phyloP scores from a whole-genome alignment of 2,329 filamentous ascomycete genomes.

The Hypoxylon sp. region DNA sequence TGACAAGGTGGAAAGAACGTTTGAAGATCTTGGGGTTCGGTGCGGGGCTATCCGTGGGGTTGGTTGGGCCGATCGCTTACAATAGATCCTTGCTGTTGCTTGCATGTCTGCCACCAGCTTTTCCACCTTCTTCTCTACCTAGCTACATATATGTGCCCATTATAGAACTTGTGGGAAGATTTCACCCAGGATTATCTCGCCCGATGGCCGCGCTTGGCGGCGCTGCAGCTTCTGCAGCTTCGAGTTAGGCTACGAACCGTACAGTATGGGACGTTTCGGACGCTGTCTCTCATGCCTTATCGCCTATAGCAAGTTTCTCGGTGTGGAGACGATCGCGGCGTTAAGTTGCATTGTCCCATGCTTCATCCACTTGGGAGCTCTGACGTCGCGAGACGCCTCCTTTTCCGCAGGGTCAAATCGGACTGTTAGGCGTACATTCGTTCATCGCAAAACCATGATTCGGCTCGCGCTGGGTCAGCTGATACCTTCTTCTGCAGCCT shows the following conservation, averaged over 20 bases:
- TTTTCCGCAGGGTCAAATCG: slow-evolving; percentile 17
- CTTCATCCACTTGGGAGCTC: slow-evolving; percentile 27
- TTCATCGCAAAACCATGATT: slow-evolving; percentile 28
- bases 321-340: slow-evolving; percentile 26
- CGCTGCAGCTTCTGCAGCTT: slow-evolving; percentile 16
- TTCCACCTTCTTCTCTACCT: no score
- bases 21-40: slow-evolving; percentile 45
- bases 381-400: slow-evolving; percentile 31
- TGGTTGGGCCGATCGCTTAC: slow-evolving; percentile 43
- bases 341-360: slow-evolving; percentile 15
- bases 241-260: slow-evolving; percentile 18
- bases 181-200: slow-evolving; percentile 31
- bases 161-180: slow-evolving; percentile 10
- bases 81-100: slow-evolving; percentile 32
- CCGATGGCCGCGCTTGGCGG: slow-evolving; percentile 28
- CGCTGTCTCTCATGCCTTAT: neutral
- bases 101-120: slow-evolving; percentile 21
- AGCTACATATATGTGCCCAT: neutral
- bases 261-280: slow-evolving; percentile 19
- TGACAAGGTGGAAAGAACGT: slow-evolving; percentile 34
- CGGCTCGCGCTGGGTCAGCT: slow-evolving; percentile 36
- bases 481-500: slow-evolving; percentile 41
- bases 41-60: slow-evolving; percentile 47
- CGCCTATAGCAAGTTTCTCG: slow-evolving; percentile 12
- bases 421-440: slow-evolving; percentile 11